phyloP scores from a whole-genome alignment of 257 asterid genomes.

The Nicotiana otophora region DNA sequence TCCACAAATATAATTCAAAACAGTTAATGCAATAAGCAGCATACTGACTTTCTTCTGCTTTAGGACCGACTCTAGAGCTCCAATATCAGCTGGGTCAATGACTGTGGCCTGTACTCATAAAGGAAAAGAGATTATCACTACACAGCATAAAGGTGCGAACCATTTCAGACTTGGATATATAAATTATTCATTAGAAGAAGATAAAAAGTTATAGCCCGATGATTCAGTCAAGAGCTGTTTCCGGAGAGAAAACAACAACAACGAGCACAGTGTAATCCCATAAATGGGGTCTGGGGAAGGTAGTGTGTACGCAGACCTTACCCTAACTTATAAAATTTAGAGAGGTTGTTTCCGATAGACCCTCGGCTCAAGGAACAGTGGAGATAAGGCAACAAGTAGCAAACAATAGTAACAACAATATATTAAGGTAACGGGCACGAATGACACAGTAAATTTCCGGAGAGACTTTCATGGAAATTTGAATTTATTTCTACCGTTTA shows the following conservation, averaged over 20 bases:
- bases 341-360: too few relatives aligned
- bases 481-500: background rate
- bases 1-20: slow-evolving; percentile 4
- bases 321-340: too few relatives aligned
- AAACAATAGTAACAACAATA: too few relatives aligned
- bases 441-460: background rate
- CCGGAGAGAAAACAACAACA: background rate
- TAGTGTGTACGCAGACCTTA: too few relatives aligned
- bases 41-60: slow-evolving; percentile 53
- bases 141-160: background rate
- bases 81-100: slow-evolving; percentile 89
- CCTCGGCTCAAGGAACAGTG: too few relatives aligned
- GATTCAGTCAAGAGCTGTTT: background rate
- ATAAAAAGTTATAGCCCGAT: background rate
- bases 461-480: background rate
- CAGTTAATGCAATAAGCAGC: background rate
- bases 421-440: too few relatives aligned
- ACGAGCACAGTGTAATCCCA: too few relatives aligned
- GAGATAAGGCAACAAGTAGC: too few relatives aligned
- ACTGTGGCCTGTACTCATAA: slow-evolving; percentile 66
- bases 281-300: too few relatives aligned
- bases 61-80: slow-evolving; percentile 71
- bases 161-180: background rate
- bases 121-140: background rate
- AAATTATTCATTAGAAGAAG: background rate